phyloP scores from a whole-genome alignment of 164 flowering plant species.

The Chloranthus sessilifolius region DNA sequence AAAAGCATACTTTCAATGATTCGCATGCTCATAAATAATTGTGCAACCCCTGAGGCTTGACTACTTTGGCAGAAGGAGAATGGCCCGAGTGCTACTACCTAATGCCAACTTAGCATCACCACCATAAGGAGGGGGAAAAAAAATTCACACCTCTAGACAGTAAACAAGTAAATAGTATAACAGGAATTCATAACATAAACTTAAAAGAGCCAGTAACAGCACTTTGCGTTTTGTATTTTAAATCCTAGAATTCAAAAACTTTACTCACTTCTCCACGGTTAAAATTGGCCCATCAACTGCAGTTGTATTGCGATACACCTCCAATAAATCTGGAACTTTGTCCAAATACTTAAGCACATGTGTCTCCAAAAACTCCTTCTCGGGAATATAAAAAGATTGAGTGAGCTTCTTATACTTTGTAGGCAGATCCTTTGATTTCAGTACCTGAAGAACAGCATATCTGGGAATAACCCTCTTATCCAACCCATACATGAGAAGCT shows the following conservation, averaged over 20 bases:
- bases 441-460: conserved; percentile 13
- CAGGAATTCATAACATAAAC: too few species aligned
- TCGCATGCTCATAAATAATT: too few species aligned
- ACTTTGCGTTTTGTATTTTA: background rate
- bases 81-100: too few species aligned
- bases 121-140: too few species aligned
- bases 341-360: background rate
- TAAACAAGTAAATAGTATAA: too few species aligned
- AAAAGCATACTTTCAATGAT: too few species aligned
- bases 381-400: background rate
- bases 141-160: too few species aligned
- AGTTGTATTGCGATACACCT: background rate
- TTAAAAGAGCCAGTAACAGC: too few species aligned
- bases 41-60: too few species aligned
- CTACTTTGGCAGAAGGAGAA: too few species aligned
- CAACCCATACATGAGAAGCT: conserved; percentile 5
- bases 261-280: background rate
- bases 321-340: background rate
- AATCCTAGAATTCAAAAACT: background rate
- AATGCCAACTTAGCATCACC: too few species aligned
- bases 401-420: background rate
- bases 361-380: background rate
- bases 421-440: too few species aligned
- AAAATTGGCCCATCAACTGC: background rate
- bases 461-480: conserved; percentile 20